These are phyloP conservation scores for Caryopteris hybrid DNA, from an alignment of 305 asterid species.

Conservation along the genomic window DNA sequence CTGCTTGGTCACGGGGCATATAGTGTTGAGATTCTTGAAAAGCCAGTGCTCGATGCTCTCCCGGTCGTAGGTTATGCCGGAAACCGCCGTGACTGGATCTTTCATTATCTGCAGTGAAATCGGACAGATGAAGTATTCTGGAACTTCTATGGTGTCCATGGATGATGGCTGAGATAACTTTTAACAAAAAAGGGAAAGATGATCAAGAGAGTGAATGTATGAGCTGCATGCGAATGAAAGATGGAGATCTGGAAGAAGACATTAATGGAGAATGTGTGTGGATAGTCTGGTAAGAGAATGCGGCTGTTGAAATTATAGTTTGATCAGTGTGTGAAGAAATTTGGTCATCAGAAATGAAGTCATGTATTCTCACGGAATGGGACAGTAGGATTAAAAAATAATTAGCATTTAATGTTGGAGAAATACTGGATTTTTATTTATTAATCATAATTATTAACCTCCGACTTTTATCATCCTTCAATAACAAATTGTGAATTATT, in stretches of 20 bases:
- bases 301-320: constrained; percentile 2
- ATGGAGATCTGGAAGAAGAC: no score
- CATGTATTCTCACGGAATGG: neutral
- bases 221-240: neutral
- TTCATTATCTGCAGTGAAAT: constrained; percentile 59
- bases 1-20: constrained; percentile 62
- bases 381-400: no score
- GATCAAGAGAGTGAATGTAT: no score
- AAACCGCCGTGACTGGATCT: constrained; percentile 47
- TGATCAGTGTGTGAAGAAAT: neutral
- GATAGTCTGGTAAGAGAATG: constrained; percentile 12
- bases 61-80: constrained; percentile 64
- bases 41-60: constrained; percentile 52
- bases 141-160: constrained; percentile 28
- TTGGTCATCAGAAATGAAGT: neutral
- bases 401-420: no score
- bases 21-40: constrained; percentile 15
- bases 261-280: neutral
- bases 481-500: no score
- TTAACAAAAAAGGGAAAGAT: no score
- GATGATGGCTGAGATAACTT: no score
- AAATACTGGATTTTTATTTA: no score
- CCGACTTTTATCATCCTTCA: no score
- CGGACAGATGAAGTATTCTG: constrained; percentile 52
- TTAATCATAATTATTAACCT: no score